phyloP scores from a whole-genome alignment of 2,329 filamentous ascomycete genomes.

The Colletotrichum falcatum region DNA sequence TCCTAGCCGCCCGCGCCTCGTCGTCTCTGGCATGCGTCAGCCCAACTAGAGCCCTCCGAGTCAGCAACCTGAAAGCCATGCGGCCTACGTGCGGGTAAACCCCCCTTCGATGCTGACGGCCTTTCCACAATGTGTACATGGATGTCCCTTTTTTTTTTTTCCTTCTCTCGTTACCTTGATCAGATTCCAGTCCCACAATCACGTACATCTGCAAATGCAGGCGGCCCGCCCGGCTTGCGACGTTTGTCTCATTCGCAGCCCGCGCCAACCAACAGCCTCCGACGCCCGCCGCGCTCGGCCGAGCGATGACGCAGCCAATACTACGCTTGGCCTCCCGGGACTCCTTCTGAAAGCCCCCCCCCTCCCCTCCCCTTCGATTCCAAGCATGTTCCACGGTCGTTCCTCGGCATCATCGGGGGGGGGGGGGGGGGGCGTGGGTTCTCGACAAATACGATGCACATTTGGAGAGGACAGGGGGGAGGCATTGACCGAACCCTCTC shows the following conservation, averaged over 20 bases:
- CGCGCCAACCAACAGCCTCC: background rate
- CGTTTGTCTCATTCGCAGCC: conserved; percentile 3
- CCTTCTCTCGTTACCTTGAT: too few species aligned
- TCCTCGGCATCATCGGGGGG: conserved; percentile 17
- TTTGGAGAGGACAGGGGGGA: too few species aligned
- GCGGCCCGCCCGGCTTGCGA: conserved; percentile 10
- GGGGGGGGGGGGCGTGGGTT: background rate
- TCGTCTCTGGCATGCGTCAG: background rate
- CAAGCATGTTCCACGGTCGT: conserved; percentile 14
- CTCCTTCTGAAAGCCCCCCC: background rate
- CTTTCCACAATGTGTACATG: too few species aligned
- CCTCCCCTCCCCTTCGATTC: background rate
- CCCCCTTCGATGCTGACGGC: background rate
- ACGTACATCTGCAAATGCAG: conserved; percentile 2
- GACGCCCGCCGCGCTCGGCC: conserved; percentile 18
- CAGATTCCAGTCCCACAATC: background rate
- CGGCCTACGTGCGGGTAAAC: background rate
- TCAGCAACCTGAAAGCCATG: background rate
- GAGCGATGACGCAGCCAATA: conserved; percentile 13
- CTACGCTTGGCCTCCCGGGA: background rate
- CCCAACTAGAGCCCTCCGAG: too few species aligned
- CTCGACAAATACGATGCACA: too few species aligned
- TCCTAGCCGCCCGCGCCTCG: conserved; percentile 13
- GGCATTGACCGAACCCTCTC: conserved; percentile 2
- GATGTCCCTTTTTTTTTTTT: background rate